Conservation (phyloP, 441 rosid species). For the Populus tomentosa region DNA sequence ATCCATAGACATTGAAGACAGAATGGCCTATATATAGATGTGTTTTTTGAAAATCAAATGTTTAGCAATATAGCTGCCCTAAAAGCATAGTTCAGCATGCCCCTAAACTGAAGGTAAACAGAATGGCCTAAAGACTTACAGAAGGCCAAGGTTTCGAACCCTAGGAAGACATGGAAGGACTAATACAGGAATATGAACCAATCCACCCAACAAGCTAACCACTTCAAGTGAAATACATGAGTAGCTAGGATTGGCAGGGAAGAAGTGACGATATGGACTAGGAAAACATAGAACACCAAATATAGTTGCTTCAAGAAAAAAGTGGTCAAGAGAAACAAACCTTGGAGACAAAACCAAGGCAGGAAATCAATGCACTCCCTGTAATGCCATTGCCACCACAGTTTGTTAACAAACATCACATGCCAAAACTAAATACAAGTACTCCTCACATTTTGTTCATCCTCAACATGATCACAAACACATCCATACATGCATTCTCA, state of each 20-base stretch:
- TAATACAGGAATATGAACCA: neutral
- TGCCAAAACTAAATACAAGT: neutral
- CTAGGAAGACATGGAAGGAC: neutral
- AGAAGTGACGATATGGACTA: neutral
- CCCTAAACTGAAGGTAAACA: neutral
- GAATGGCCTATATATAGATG: neutral
- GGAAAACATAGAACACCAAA: neutral
- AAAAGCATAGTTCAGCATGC: neutral
- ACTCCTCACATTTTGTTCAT: neutral
- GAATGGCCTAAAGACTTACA: neutral
- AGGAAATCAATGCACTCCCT: slow-evolving; percentile 3
- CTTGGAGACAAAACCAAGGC: neutral
- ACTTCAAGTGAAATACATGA: neutral
- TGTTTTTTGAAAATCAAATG: neutral
- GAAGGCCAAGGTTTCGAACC: no score
- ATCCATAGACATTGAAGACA: neutral
- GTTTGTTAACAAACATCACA: neutral
- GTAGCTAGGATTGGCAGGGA: neutral
- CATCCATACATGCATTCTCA: no score
- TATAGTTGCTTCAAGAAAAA: neutral
- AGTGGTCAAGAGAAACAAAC: neutral
- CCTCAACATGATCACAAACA: no score
- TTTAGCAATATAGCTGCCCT: neutral
- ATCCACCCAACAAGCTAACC: neutral
- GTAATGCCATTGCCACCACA: neutral